These are phyloP conservation scores for Glycine latifolia DNA, from an alignment of 306 rosid species.

Conservation along the genomic window DNA sequence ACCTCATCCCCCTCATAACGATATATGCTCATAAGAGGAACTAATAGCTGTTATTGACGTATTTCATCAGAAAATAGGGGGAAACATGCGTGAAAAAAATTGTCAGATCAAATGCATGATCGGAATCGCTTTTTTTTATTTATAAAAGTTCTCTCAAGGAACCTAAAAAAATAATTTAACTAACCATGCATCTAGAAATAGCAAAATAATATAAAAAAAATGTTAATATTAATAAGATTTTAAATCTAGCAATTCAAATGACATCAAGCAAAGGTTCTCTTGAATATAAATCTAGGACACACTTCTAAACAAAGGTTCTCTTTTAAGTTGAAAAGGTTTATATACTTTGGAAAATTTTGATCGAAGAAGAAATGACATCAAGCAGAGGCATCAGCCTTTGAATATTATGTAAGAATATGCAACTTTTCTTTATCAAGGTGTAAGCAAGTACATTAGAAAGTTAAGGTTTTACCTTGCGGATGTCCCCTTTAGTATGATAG, in stretches of 20 bases:
- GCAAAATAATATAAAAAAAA: background rate
- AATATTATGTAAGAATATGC: slow-evolving; percentile 25
- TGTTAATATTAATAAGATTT: background rate
- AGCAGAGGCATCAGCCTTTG: slow-evolving; percentile 10
- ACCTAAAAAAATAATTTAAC: background rate
- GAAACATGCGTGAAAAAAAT: background rate
- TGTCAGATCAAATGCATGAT: background rate
- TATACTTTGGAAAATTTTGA: background rate
- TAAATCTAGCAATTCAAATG: slow-evolving; percentile 9
- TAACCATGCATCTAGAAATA: background rate
- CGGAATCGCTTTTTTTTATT: background rate
- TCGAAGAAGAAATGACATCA: slow-evolving; percentile 29
- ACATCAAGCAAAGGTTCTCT: background rate
- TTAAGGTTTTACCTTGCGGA: slow-evolving; percentile 63
- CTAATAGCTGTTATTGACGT: slow-evolving; percentile 68
- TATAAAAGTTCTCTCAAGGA: background rate
- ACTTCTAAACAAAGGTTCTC: slow-evolving; percentile 22
- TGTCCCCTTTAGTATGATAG: slow-evolving; percentile 62
- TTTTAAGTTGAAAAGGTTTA: slow-evolving; percentile 6
- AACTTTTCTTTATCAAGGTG: slow-evolving; percentile 23
- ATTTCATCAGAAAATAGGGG: slow-evolving; percentile 28
- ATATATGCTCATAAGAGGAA: slow-evolving; percentile 72
- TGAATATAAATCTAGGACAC: background rate
- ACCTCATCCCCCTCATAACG: slow-evolving; percentile 91
- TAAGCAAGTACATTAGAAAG: background rate